Evolutionary conservation across 169 alveolate species (phyloP), one percentile per base, ranked within the genome.

Genomic region (Neospora caninum): DNA sequence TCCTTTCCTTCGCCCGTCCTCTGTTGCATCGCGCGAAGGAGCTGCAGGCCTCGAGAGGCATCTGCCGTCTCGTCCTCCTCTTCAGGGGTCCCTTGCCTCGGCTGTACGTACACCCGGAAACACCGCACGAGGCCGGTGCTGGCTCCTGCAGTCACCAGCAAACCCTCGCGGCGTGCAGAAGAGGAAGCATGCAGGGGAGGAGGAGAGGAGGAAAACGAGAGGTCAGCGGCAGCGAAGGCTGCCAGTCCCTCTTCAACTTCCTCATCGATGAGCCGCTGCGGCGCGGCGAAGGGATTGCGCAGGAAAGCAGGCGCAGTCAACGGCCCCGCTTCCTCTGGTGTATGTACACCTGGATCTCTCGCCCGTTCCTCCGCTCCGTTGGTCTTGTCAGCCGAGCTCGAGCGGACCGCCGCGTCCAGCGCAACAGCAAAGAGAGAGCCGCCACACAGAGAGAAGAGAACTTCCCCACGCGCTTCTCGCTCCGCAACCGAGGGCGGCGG

Each of bases 91-190:
- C 16, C 49, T 13, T 31, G 45, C 43, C n/a, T 22, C 84, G 84
- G 84, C 84, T 73, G 84, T 9, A 73, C 84, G 84, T 73, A n/a
- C 49, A 73, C 84, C 43, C 84, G 39, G 84, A 34, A 73, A 43
- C 84, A 73, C 31, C 84, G 84, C 84, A 73, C 39, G 27, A 73
- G 84, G 25, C 84, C 84, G 0, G 84, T 73, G 84, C 84, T 73
- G 7, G 84, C 84, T 18, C 84, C 84, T 2, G 84, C 84, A 34
- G 84, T 73, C 9, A 73, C 84, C 31, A 73, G 84, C 1, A 73
- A n/a, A 27, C 49, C 84, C 45, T 73, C 84, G 4, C 43, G 4
- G 22, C 20, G 25, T 20, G 84, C 2, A 1, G 39, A 1, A 31
- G 84, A 34, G 39, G 39, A n/a, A 27, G 36, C 36, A 27, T 13